Evolutionary conservation across 2,329 filamentous ascomycete species (phyloP).

Genomic region (Aspergillus japonicus): DNA sequence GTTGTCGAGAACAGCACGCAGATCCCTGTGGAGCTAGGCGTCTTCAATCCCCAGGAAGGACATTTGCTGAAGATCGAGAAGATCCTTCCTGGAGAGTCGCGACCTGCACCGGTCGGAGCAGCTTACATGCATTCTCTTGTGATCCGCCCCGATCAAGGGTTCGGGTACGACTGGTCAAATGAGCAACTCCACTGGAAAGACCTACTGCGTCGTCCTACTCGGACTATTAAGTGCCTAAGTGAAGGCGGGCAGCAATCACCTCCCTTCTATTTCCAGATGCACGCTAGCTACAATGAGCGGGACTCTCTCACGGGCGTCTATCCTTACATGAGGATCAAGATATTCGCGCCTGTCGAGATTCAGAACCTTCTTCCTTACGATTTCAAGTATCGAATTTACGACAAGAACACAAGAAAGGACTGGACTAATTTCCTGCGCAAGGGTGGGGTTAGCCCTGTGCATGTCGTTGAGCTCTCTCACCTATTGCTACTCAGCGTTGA

Average conservation of each 20-base stretch:
- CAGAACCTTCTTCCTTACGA: constrained; percentile 95
- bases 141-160: constrained; percentile 88
- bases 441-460: constrained; percentile 93
- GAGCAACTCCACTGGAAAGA: constrained; percentile 93
- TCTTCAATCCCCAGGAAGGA: constrained; percentile 83
- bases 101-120: constrained; percentile 88
- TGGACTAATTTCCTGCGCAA: constrained; percentile 98
- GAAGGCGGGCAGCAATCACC: constrained; percentile 73
- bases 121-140: constrained; percentile 86
- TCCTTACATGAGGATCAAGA: constrained; percentile 88
- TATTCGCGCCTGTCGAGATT: constrained; percentile 88
- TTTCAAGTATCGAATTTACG: constrained; percentile 99
- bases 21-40: constrained; percentile 88
- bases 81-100: constrained; percentile 84
- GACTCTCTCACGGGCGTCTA: constrained; percentile 83
- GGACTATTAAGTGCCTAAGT: constrained; percentile 83
- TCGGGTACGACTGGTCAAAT: constrained; percentile 92
- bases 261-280: constrained; percentile 95
- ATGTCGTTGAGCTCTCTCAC: constrained; percentile 94
- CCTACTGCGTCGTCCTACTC: constrained; percentile 76
- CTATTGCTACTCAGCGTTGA: constrained; percentile 88
- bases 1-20: constrained; percentile 95
- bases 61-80: constrained; percentile 97
- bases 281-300: constrained; percentile 78
- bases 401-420: constrained; percentile 97